Evolutionary conservation across 768 basidiomycete genomes (phyloP), one percentile per base, ranked within the genome.

Genomic region (Tephrocybe sp.): DNA sequence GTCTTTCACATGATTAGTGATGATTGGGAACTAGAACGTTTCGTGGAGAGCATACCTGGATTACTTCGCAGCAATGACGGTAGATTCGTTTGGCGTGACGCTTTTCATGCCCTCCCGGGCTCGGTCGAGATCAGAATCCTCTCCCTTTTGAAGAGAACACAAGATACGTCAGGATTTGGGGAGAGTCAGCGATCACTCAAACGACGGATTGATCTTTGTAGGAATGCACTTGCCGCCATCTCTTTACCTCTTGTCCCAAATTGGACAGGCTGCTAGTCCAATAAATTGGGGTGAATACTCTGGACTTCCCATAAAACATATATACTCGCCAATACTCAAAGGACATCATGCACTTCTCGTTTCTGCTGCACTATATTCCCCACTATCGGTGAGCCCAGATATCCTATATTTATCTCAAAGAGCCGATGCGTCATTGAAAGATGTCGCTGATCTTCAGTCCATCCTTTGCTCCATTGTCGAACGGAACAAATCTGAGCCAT

Each of bases 1-100:
- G 25, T 18, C 8, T 34, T 34, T 15, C 4, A 34, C 8, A 34
- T 7, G 33, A 34, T 34, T 15, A 34, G 5, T 4, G 33, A 34
- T 43, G 27, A 30, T 18, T n/a, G n/a, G 24, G 42, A 18, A 11
- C 24, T 43, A 12, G n/a, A 43, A 29, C 42, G 15, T 2, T 31
- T 43, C 21, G 42, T 43, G 10, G 42, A 43, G 27, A 43, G 42
- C 18, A 43, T 43, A 15, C 42, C 42, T 5, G 27, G 42, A 3
- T 43, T 43, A 16, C 29, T 43, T 8, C 2, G 9, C 3, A 29
- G 25, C 16, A 13, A 43, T 3, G 27, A 29, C 7, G 42, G 42
- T 18, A n/a, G n/a, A 29, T 3, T 18, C 5, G 21, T 30, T 2
- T 43, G 42, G 42, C 15, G 30, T 9, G 5, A 13, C 18, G 42